These are phyloP conservation scores for Discostella pseudostelligera DNA, from an alignment of 108 stramenopile species.

Conservation along the genomic window DNA sequence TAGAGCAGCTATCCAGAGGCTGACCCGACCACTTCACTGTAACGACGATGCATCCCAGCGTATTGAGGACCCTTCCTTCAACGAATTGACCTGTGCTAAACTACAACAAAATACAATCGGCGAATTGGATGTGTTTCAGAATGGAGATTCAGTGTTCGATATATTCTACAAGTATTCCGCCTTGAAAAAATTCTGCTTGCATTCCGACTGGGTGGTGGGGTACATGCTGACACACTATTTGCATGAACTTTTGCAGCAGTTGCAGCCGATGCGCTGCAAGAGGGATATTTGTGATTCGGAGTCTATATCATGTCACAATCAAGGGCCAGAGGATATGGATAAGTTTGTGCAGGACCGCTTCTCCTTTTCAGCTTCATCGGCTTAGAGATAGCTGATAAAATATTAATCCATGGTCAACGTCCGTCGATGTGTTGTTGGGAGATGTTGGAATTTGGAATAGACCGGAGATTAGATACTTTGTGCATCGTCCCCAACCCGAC, in stretches of 20 bases:
- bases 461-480: too few relatives aligned
- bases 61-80: not conserved
- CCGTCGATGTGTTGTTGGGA: too few relatives aligned
- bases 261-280: not conserved
- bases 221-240: conserved; percentile 24
- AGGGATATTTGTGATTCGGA: conserved; percentile 1
- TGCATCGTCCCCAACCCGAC: too few relatives aligned
- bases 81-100: conserved; percentile 5
- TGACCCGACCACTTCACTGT: conserved; percentile 23
- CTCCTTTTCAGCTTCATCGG: too few relatives aligned
- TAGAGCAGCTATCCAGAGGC: conserved; percentile 9
- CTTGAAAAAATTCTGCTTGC: conserved; percentile 20
- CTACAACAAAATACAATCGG: conserved; percentile 16
- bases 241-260: not conserved
- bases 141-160: conserved; percentile 19
- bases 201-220: conserved; percentile 31
- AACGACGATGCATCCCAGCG: not conserved
- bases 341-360: not conserved
- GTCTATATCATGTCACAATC: conserved; percentile 21
- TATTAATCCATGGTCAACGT: too few relatives aligned
- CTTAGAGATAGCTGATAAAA: too few relatives aligned
- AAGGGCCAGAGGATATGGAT: conserved; percentile 20
- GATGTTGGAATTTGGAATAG: too few relatives aligned
- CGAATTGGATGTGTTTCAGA: conserved; percentile 15
- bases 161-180: conserved; percentile 32